Evolutionary conservation across 176 grass and related monocot species (phyloP).

Genomic region (Aegilops sharonensis): DNA sequence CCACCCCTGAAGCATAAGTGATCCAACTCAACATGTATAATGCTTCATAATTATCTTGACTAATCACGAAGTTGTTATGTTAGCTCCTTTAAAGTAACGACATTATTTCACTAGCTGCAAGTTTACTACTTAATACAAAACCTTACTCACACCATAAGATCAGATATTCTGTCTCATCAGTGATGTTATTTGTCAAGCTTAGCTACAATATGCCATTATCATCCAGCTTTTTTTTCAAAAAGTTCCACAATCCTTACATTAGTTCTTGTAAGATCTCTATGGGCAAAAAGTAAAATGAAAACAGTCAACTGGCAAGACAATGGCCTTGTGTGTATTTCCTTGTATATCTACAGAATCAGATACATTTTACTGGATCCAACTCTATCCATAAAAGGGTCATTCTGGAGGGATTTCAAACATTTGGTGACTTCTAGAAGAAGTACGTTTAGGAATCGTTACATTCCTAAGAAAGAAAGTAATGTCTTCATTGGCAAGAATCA

Average conservation of each 20-base stretch:
- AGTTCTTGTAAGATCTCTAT: not conserved
- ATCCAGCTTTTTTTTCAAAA: not conserved
- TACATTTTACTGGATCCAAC: not conserved
- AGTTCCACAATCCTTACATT: conserved; percentile 5
- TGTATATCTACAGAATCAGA: not conserved
- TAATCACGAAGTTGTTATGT: not conserved
- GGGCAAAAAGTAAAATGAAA: not conserved
- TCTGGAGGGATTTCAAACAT: not conserved
- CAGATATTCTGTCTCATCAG: not conserved
- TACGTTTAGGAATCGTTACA: not conserved
- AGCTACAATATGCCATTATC: not conserved
- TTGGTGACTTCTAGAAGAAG: conserved; percentile 15
- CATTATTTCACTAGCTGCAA: conserved; percentile 19
- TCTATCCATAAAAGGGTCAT: not conserved
- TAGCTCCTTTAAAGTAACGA: not conserved
- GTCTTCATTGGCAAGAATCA: not conserved
- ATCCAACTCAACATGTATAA: not conserved
- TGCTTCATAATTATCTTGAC: not conserved
- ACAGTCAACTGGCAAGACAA: not conserved
- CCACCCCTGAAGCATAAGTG: not conserved
- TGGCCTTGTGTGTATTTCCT: not conserved
- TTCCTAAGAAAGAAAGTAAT: conserved; percentile 8
- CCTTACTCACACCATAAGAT: not conserved
- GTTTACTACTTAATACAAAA: not conserved
- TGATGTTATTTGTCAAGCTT: conserved; percentile 13